Base-by-base conservation (phyloP, 139 green algal genomes). In the Chlorella sp. region DNA sequence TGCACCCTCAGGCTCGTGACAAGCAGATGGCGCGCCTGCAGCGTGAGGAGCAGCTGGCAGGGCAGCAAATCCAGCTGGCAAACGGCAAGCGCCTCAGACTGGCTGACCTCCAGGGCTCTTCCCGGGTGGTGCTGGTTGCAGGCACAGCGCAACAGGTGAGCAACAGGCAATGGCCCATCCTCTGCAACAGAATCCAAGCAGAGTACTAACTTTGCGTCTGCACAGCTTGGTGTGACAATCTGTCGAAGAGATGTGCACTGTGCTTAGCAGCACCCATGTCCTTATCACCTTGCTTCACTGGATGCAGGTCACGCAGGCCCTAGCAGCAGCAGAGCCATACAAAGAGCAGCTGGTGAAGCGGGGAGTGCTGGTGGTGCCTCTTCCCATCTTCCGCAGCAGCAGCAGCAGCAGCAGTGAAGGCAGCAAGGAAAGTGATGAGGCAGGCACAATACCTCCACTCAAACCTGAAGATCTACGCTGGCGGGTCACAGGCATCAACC, bases 351-450 rank as follows among this genome's bases (percentile, higher is more conserved):
- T 96, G 32, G 20, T 74, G 49, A 72, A 81, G 67, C 79, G 88
- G 0, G 91, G 91, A 0, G 88, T 96, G 49, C 65, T 95, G 6
- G 62, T 96, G 2, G 81, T 95, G 32, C 77, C 85, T 26, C 49
- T 92, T 51, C 80, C 87, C 14, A 85, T 94, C 27, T 90, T 55
- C 10, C 17, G 42, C 42, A 17, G 42, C 42, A 55, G 42, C 42
- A 55, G 42, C 10, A 10, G 42, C 10, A 55, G 10, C 42, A 55
- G 42, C 42, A 55, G 42, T 55, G 42, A 10, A 55, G 42, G 42
- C 42, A 55, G 42, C 10, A 10, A 55, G 42, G 42, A 10, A 55
- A 55, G 17, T 55, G 42, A 17, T 10, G 42, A 55, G 42, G 42
- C 42, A 55, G 42, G 42, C 42, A 55, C 17, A 17, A 17, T 26